Conservation (phyloP, 176 grass and related monocot genomes). For the Alloteropsis semialata region DNA sequence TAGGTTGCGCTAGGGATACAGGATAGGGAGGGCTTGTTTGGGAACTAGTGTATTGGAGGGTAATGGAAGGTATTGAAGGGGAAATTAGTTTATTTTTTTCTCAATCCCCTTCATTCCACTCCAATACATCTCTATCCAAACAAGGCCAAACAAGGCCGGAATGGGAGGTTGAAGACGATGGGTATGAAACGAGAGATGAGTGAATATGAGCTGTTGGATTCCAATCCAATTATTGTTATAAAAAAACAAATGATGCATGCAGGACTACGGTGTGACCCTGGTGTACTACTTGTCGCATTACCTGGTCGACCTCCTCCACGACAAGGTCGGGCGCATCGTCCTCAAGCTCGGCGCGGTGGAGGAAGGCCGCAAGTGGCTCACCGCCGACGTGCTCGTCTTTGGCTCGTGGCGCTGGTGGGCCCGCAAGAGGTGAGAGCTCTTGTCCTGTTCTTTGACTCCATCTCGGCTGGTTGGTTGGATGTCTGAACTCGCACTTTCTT, state of each 20-base stretch:
- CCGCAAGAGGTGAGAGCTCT: slow-evolving; percentile 37
- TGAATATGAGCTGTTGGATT: not conserved
- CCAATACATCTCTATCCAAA: too few species aligned
- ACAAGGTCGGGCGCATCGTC: slow-evolving; percentile 40
- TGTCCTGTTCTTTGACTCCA: too few species aligned
- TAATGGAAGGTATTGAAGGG: too few species aligned
- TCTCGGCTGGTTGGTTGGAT: not conserved
- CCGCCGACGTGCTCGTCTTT: slow-evolving; percentile 75
- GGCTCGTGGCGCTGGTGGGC: slow-evolving; percentile 90
- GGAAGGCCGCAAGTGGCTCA: slow-evolving; percentile 40
- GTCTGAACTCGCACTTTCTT: not conserved
- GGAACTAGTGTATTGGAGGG: too few species aligned
- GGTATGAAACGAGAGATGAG: too few species aligned
- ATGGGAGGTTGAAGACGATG: too few species aligned
- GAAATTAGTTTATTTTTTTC: too few species aligned
- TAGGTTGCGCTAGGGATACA: too few species aligned
- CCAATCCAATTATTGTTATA: not conserved
- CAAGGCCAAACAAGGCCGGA: too few species aligned
- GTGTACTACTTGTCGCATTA: slow-evolving; percentile 78
- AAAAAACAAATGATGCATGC: not conserved
- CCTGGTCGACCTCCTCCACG: slow-evolving; percentile 58
- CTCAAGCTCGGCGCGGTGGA: slow-evolving; percentile 64
- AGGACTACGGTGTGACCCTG: slow-evolving; percentile 71
- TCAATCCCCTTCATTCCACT: too few species aligned
- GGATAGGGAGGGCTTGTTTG: too few species aligned